Evolutionary conservation across 2,329 filamentous ascomycete genomes (phyloP).

Genomic region (Leptodontidium sp.): DNA sequence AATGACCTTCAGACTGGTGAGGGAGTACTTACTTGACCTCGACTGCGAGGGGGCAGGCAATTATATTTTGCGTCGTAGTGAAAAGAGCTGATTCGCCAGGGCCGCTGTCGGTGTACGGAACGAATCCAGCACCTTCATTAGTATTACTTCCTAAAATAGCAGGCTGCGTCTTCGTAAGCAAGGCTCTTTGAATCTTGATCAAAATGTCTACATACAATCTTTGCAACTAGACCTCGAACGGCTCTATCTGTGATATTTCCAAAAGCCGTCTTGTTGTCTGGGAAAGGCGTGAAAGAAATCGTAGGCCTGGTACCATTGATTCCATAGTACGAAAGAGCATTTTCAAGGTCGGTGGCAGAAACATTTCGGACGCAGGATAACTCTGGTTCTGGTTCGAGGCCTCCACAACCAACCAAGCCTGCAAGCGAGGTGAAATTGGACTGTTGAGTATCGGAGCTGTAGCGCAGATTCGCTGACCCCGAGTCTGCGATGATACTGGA

Average conservation of each 20-base stretch:
- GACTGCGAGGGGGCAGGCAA: slow-evolving; percentile 19
- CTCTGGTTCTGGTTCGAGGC: slow-evolving; percentile 35
- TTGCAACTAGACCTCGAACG: slow-evolving; percentile 35
- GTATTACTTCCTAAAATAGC: slow-evolving; percentile 42
- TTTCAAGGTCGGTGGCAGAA: too few species aligned
- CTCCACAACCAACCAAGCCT: slow-evolving; percentile 38
- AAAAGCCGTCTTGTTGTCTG: too few species aligned
- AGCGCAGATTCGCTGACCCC: slow-evolving; percentile 14
- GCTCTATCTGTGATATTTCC: too few species aligned
- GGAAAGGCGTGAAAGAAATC: too few species aligned
- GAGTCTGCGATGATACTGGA: slow-evolving; percentile 35
- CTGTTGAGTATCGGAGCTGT: slow-evolving; percentile 27
- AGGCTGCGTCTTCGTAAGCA: slow-evolving; percentile 32
- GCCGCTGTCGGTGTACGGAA: slow-evolving; percentile 31
- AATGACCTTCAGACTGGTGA: too few species aligned
- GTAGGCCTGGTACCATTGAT: too few species aligned
- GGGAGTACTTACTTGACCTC: slow-evolving; percentile 17
- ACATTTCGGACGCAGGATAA: slow-evolving; percentile 18
- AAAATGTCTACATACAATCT: slow-evolving; percentile 32
- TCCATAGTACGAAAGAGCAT: too few species aligned
- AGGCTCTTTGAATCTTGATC: not conserved
- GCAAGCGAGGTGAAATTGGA: slow-evolving; percentile 42
- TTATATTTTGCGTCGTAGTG: slow-evolving; percentile 26
- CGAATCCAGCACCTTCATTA: slow-evolving; percentile 42
- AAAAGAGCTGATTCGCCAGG: slow-evolving; percentile 21